Evolutionary conservation across 2,329 filamentous ascomycete genomes (phyloP).

Genomic region (Diaporthe helianthi): DNA sequence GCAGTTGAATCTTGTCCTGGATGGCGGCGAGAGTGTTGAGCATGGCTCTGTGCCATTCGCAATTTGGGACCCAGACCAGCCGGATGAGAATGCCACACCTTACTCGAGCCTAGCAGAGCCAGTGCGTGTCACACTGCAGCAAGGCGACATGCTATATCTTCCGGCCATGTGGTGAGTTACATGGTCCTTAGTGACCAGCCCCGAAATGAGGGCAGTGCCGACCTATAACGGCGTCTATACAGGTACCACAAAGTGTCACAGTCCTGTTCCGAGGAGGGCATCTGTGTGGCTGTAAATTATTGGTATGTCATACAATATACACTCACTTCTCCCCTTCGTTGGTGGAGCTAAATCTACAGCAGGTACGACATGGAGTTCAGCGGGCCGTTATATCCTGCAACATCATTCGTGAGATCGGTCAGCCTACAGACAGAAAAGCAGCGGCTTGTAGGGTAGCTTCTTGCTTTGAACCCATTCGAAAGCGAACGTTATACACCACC

Average conservation of each 20-base stretch:
- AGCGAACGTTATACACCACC: no score
- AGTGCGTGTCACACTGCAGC: slow-evolving; percentile 70
- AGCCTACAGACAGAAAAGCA: slow-evolving; percentile 26
- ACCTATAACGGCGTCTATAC: not conserved
- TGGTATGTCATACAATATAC: slow-evolving; percentile 59
- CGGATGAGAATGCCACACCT: slow-evolving; percentile 54
- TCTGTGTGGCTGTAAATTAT: slow-evolving; percentile 83
- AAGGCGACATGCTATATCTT: slow-evolving; percentile 83
- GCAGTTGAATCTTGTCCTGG: slow-evolving; percentile 41
- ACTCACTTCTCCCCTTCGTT: not conserved
- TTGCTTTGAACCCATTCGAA: not conserved
- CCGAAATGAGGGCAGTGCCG: not conserved
- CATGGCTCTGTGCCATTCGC: slow-evolving; percentile 66
- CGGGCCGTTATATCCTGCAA: slow-evolving; percentile 58
- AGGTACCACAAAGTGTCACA: slow-evolving; percentile 85
- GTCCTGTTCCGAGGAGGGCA: slow-evolving; percentile 69
- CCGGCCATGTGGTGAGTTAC: slow-evolving; percentile 75
- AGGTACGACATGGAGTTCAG: slow-evolving; percentile 67
- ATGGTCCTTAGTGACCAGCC: not conserved
- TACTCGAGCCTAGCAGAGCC: slow-evolving; percentile 68
- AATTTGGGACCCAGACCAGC: slow-evolving; percentile 75
- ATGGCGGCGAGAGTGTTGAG: slow-evolving; percentile 43
- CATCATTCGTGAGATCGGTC: slow-evolving; percentile 46
- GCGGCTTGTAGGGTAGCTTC: not conserved
- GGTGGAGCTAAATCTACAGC: not conserved